Base-by-base conservation (phyloP, 2,329 filamentous ascomycete species). In the Kalaharituber pfeilii region DNA sequence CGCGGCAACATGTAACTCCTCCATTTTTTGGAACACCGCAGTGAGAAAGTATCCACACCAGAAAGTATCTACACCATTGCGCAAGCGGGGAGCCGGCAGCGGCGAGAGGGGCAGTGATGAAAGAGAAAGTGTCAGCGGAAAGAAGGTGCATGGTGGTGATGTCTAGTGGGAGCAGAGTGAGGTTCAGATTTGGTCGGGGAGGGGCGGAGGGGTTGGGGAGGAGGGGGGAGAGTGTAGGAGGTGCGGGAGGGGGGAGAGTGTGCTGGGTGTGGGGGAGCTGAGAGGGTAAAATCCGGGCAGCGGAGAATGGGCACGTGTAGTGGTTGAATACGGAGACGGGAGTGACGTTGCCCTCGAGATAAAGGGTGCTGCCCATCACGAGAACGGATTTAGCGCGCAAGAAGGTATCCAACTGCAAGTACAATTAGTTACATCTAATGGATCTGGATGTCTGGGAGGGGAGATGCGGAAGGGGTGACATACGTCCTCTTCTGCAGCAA, bases 311-410 rank as follows among this genome's bases (percentile, higher is more conserved):
- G 67, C 98, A 93, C 55, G 91, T 88, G 65, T 86, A 94, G 55
- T 83, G 84, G 72, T 98, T 98, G 76, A 98, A 98, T 67, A 96
- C 91, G 59, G 85, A 86, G 11, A 82, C 78, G 1, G 91, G 89
- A 0, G 77, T 81, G n/a, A 85, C 80, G 68, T 98, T 98, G 62
- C 91, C 91, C 51, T 80, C 76, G 45, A 80, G 71, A 56, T 84
- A 75, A 53, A 98, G 77, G 24, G 85, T 81, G 56, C 91, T 91
- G 56, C 89, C 91, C 91, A 98, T 98, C 47, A 95, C 84, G 3
- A 94, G 82, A 2, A 98, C 77, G 68, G 96, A 87, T 67, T 93
- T 94, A 50, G 81, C 85, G 44, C 80, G 79, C 53, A 98, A 74
- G 68, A 98, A 95, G 0, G 87, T 82, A 68, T 89, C 86, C 0